Percentiles rank a stretch among this genome's conserved stretches.
Conservation (phyloP, 2,329 filamentous ascomycete species). For the Phaeoacremonium minimum region DNA sequence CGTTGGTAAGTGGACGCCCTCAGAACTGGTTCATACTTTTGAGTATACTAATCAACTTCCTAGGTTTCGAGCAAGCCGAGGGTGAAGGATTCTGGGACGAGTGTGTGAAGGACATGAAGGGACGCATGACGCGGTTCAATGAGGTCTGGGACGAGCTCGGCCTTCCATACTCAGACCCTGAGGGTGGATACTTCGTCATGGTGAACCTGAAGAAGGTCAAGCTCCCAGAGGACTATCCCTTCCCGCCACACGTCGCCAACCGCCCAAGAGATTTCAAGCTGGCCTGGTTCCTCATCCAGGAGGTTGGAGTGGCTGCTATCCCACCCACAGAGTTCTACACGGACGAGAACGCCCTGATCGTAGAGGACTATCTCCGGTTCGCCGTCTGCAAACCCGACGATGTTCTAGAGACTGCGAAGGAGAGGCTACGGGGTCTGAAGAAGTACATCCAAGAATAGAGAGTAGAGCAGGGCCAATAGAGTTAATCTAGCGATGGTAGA, state of each 20-base stretch:
- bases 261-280: conserved; percentile 92
- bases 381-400: conserved; percentile 95
- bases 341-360: conserved; percentile 73
- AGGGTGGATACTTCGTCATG: conserved; percentile 96
- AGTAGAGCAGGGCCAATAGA: no score
- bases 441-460: conserved; percentile 53
- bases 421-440: conserved; percentile 67
- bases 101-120: conserved; percentile 81
- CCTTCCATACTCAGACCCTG: conserved; percentile 82
- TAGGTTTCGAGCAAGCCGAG: conserved; percentile 83
- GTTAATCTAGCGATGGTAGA: no score
- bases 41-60: neutral
- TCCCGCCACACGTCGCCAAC: conserved; percentile 81
- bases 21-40: no score
- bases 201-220: conserved; percentile 89
- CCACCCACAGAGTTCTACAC: conserved; percentile 98
- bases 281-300: conserved; percentile 93
- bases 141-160: conserved; percentile 71
- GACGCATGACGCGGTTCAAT: conserved; percentile 84
- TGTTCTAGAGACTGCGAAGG: conserved; percentile 75
- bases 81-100: conserved; percentile 81
- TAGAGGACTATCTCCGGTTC: conserved; percentile 90
- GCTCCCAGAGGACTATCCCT: conserved; percentile 77
- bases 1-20: conserved; percentile 57
- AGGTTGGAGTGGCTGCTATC: conserved; percentile 92